Conservation (phyloP, 2,329 filamentous ascomycete species). For the Aspergillus quadricinctus region DNA sequence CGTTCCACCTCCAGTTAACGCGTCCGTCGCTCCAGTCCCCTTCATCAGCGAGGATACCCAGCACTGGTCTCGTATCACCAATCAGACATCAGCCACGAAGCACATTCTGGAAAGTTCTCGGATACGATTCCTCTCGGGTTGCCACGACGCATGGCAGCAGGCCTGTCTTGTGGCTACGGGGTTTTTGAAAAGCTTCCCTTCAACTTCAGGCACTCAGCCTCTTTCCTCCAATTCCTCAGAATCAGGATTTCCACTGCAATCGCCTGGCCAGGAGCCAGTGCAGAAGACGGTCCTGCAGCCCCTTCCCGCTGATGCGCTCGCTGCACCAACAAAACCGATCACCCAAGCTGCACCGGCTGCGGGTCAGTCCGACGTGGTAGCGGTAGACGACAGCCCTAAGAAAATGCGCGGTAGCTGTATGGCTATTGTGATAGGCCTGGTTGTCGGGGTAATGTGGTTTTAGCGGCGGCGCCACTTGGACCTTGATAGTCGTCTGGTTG, state of each 20-base stretch:
- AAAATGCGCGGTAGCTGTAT: conserved; percentile 33
- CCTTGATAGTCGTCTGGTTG: neutral
- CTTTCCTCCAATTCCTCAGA: conserved; percentile 2
- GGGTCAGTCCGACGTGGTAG: conserved; percentile 22
- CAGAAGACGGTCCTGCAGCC: neutral
- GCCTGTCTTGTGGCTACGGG: conserved; percentile 21
- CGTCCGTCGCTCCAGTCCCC: conserved; percentile 8
- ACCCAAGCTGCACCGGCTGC: conserved; percentile 10
- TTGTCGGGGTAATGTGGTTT: conserved; percentile 37
- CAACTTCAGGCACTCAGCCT: neutral
- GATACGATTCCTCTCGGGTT: conserved; percentile 6
- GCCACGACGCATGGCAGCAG: conserved; percentile 29
- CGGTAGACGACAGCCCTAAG: conserved; percentile 19
- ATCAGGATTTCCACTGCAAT: neutral
- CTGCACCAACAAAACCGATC: conserved; percentile 2
- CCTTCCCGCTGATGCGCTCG: neutral
- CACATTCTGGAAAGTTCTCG: neutral
- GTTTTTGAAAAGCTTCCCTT: conserved; percentile 9
- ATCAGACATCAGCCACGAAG: conserved; percentile 5
- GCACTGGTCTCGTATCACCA: neutral
- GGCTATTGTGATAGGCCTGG: conserved; percentile 34
- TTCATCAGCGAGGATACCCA: conserved; percentile 2
- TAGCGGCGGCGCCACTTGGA: conserved; percentile 6
- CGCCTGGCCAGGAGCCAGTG: neutral
- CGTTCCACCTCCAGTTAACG: conserved; percentile 10